These are phyloP conservation scores for Cryptosporidium ubiquitum DNA, from an alignment of 169 alveolate genomes.

Conservation along the genomic window DNA sequence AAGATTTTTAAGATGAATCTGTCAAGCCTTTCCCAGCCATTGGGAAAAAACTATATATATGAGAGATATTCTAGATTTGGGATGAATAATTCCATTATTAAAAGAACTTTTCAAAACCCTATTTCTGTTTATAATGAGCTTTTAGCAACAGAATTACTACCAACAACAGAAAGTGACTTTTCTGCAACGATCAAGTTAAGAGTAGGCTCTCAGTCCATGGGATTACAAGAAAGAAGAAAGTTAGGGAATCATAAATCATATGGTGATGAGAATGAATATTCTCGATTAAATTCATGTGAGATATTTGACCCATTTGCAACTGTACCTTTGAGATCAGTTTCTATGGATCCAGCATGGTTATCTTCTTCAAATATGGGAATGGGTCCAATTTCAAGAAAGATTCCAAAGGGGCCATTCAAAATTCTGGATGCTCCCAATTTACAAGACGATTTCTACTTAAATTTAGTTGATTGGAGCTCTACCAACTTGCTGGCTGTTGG, in stretches of 20 bases:
- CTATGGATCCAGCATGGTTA: conserved; percentile 67
- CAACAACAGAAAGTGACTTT: conserved; percentile 58
- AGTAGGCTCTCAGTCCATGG: conserved; percentile 16
- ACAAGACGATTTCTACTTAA: conserved; percentile 91
- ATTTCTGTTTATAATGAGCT: conserved; percentile 38
- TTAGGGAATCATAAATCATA: background rate
- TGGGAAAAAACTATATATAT: conserved; percentile 37
- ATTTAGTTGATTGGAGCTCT: conserved; percentile 89
- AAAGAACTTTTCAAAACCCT: conserved; percentile 34
- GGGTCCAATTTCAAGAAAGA: conserved; percentile 64
- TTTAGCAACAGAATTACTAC: conserved; percentile 44
- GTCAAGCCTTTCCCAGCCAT: background rate
- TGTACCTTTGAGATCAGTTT: conserved; percentile 62
- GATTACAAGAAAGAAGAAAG: conserved; percentile 42
- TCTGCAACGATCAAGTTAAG: conserved; percentile 38
- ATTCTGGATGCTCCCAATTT: conserved; percentile 92
- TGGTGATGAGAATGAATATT: conserved; percentile 42
- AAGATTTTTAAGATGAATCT: background rate
- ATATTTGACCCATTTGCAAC: conserved; percentile 73
- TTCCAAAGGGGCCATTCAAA: conserved; percentile 80
- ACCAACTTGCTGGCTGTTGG: conserved; percentile 91
- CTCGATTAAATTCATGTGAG: conserved; percentile 26
- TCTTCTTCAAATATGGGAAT: conserved; percentile 57
- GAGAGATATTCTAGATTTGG: conserved; percentile 64
- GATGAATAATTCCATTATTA: background rate